phyloP scores from a whole-genome alignment of 129 eudicot genomes.

The Cynara cardunculus region DNA sequence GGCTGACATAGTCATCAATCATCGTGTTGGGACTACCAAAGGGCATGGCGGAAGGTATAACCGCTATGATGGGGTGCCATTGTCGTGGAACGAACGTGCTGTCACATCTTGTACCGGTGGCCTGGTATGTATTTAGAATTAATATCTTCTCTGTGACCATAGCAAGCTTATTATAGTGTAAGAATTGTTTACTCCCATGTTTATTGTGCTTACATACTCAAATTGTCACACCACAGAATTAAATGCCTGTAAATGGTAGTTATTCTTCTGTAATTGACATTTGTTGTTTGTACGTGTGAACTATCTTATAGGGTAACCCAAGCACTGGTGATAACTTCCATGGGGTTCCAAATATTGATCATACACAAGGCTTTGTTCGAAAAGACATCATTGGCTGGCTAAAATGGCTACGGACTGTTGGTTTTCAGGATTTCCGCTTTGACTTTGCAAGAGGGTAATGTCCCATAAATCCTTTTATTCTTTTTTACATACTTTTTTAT shows the following conservation, averaged over 20 bases:
- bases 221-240: not conserved
- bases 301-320: conserved; percentile 54
- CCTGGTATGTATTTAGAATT: conserved; percentile 51
- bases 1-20: conserved; percentile 96
- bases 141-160: not conserved
- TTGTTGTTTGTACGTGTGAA: not conserved
- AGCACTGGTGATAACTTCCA: conserved; percentile 67
- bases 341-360: conserved; percentile 78
- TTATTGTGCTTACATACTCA: not conserved
- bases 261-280: not conserved
- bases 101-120: conserved; percentile 96
- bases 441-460: conserved; percentile 72
- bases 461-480: not conserved
- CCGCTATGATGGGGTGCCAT: conserved; percentile 89
- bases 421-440: conserved; percentile 82
- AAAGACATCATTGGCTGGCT: conserved; percentile 67
- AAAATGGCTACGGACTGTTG: conserved; percentile 64
- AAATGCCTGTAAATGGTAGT: not conserved
- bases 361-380: conserved; percentile 53
- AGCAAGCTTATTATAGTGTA: not conserved
- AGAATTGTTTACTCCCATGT: not conserved
- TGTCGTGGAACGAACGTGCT: conserved; percentile 87
- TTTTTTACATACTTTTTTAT: not conserved
- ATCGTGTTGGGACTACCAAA: conserved; percentile 76
- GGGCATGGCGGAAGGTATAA: conserved; percentile 87